These are phyloP conservation scores for Actinomortierella wolfii DNA, from an alignment of 371 early-diverging fungal species.

Conservation along the genomic window DNA sequence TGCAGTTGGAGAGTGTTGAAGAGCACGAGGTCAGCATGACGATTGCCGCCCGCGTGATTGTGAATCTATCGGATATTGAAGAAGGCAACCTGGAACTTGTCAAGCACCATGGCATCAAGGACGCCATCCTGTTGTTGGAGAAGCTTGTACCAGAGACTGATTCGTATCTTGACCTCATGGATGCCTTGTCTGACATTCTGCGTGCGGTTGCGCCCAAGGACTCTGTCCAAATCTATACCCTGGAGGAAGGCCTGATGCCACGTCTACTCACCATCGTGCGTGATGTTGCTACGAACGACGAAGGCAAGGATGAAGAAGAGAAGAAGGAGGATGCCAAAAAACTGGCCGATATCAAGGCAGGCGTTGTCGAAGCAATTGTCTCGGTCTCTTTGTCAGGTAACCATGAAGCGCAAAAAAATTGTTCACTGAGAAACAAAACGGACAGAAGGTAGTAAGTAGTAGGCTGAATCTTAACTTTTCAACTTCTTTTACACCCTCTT, in stretches of 20 bases:
- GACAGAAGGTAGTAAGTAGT: no score
- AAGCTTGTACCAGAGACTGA: slow-evolving; percentile 15
- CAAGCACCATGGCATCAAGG: slow-evolving; percentile 22
- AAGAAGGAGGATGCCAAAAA: slow-evolving; percentile 49
- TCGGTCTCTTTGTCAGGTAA: slow-evolving; percentile 55
- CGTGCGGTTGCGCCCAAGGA: slow-evolving; percentile 37
- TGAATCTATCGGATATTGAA: slow-evolving; percentile 35
- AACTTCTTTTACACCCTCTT: not conserved
- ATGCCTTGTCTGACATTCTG: slow-evolving; percentile 26
- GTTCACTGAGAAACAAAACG: no score
- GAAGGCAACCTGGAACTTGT: slow-evolving; percentile 17
- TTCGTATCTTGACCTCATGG: slow-evolving; percentile 25
- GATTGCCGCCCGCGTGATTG: slow-evolving; percentile 25
- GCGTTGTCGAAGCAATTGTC: slow-evolving; percentile 51
- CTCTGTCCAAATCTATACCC: slow-evolving; percentile 49
- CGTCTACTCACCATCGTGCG: slow-evolving; percentile 54
- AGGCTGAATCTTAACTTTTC: not conserved
- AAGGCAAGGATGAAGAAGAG: slow-evolving; percentile 54
- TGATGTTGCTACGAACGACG: slow-evolving; percentile 42
- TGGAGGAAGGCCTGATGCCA: slow-evolving; percentile 45
- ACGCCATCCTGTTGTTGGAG: slow-evolving; percentile 14
- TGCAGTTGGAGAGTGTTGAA: slow-evolving; percentile 47
- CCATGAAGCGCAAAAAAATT: not conserved
- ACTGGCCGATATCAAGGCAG: slow-evolving; percentile 50
- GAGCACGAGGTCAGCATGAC: slow-evolving; percentile 46